Percentiles rank a stretch among this genome's conserved stretches.
Conservation (phyloP, 2,329 filamentous ascomycete species). For the Arthrocladium fulminans region DNA sequence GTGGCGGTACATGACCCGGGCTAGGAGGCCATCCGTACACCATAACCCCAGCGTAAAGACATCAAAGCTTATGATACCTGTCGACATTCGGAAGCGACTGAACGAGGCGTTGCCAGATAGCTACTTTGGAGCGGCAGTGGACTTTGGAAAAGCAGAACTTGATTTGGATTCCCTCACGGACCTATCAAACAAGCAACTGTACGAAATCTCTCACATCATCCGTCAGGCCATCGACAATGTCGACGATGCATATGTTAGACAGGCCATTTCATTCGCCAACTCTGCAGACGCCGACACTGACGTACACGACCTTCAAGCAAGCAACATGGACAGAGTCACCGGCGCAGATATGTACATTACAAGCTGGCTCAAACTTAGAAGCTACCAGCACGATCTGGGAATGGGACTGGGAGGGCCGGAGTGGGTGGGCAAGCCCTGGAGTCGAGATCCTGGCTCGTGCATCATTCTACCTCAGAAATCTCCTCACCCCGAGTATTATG, state of each 20-base stretch:
- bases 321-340: conserved; percentile 20
- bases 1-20: conserved; percentile 28
- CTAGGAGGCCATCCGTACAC: conserved; percentile 26
- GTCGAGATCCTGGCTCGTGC: conserved; percentile 22
- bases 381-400: conserved; percentile 19
- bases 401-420: conserved; percentile 21
- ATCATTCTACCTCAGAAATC: conserved; percentile 19
- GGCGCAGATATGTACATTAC: conserved; percentile 24
- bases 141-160: conserved; percentile 27
- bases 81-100: conserved; percentile 31
- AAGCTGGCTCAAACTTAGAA: conserved; percentile 19
- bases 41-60: conserved; percentile 22
- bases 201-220: conserved; percentile 29
- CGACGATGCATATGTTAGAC: conserved; percentile 25
- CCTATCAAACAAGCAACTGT: conserved; percentile 19
- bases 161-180: conserved; percentile 24
- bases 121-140: conserved; percentile 34
- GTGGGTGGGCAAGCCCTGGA: conserved; percentile 24
- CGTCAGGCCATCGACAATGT: conserved; percentile 28
- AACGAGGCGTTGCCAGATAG: conserved; percentile 29
- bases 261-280: conserved; percentile 20
- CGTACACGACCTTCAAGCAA: conserved; percentile 20
- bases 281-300: conserved; percentile 15
- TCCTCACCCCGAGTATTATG: conserved; percentile 15
- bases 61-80: conserved; percentile 32